Base-by-base conservation (phyloP, 192 early-diverging fungal genomes). In the Gaertneriomyces sp. region DNA sequence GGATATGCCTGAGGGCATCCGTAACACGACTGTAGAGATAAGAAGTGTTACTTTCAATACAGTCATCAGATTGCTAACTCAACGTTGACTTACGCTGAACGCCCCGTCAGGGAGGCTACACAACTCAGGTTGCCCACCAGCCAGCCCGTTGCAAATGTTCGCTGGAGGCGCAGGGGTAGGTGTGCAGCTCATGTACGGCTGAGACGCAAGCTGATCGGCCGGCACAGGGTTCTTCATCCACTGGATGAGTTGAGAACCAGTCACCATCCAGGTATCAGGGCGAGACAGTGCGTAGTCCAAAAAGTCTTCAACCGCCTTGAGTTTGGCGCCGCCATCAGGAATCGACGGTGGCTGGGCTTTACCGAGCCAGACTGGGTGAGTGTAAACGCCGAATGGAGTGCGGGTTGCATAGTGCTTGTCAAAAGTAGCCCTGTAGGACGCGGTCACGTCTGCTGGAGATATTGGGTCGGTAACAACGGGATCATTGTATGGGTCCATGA, bases 151-250 rank as follows among this genome's bases (percentile, higher is more conserved):
- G 66, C 89, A 90, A 57, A 90, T 89, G 65, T 80, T 81, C 38
- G 81, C 83, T 39, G 79, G 78, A 33, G 79, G 77, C 3, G 81
- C 80, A 14, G 87, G 84, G 59, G 70, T 67, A 41, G 69, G 53
- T 10, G 60, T 49, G 70, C 88, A 88, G 60, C 77, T 70, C 84
- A 90, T 88, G 74, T 89, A 87, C 8, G 79, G 63, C 57, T 89
- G 87, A 11, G 53, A 58, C 17, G 74, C 81, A n/a, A 90, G 64
- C 55, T 90, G 73, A 49, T 71, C 71, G n/a, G 78, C 84, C 1
- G 87, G 86, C 6, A 90, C 89, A 39, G 89, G 89, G 74, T 90
- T 89, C 76, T 89, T 68, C 85, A 90, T 89, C 80, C 88, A 90
- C 64, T 85, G 68, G 19, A 90, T 70, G 41, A 90, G 49, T 63